Evolutionary conservation across 2,329 filamentous ascomycete species (phyloP).

Genomic region (Arthrobotrys sphaeroides): DNA sequence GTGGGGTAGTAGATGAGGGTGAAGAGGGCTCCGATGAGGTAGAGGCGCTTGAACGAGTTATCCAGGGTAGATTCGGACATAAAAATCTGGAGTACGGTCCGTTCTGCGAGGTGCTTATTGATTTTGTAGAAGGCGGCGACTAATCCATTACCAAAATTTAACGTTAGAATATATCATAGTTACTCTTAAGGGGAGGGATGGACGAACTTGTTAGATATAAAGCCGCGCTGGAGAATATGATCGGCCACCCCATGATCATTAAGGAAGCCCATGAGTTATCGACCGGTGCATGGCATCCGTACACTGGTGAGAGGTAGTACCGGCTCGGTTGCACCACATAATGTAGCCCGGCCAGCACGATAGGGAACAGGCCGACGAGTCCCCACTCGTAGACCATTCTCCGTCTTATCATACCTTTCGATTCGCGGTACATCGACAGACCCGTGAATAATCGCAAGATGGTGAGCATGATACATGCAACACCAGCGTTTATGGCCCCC

Average conservation of each 20-base stretch:
- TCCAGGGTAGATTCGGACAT: constrained; percentile 66
- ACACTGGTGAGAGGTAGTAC: constrained; percentile 69
- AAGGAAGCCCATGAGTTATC: constrained; percentile 70
- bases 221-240: constrained; percentile 67
- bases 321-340: constrained; percentile 70
- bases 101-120: constrained; percentile 69
- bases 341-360: constrained; percentile 68
- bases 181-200: neutral
- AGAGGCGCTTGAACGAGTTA: constrained; percentile 71
- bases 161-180: neutral
- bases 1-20: constrained; percentile 67
- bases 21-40: constrained; percentile 67
- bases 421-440: constrained; percentile 66
- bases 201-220: constrained; percentile 69
- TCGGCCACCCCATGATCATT: constrained; percentile 68
- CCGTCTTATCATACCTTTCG: constrained; percentile 64
- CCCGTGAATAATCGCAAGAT: constrained; percentile 71
- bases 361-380: constrained; percentile 68
- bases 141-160: constrained; percentile 59
- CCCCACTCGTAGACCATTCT: constrained; percentile 66
- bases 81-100: constrained; percentile 67
- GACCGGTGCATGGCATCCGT: constrained; percentile 68
- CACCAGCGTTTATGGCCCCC: constrained; percentile 66
- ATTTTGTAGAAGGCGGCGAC: constrained; percentile 71
- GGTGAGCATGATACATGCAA: constrained; percentile 70